A percentile compares a stretch with the other conserved stretches of the same genome.
Evolutionary conservation across 331 rosid species (phyloP).

Genomic region (Acacia concinna): DNA sequence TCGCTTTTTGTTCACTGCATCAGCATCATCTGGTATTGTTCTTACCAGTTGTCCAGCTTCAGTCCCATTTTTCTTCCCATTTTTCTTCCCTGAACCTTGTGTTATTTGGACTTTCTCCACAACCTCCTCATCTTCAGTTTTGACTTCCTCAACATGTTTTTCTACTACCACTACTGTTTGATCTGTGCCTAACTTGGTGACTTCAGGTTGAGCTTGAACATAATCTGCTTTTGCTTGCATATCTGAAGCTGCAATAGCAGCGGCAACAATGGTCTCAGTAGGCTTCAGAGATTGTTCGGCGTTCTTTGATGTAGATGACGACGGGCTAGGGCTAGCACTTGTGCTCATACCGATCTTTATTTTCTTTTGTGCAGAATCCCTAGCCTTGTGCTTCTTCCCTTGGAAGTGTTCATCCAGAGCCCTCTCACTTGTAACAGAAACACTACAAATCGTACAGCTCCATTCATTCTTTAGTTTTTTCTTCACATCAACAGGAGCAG

Average conservation of each 20-base stretch:
- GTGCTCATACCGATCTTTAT: slow-evolving; percentile 25
- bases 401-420: slow-evolving; percentile 51
- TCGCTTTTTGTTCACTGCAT: background rate
- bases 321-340: slow-evolving; percentile 5
- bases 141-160: background rate
- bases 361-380: slow-evolving; percentile 36
- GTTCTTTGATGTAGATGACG: slow-evolving; percentile 15
- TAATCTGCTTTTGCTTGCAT: slow-evolving; percentile 17
- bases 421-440: slow-evolving; percentile 37
- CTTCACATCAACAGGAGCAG: slow-evolving; percentile 29
- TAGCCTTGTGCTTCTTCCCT: slow-evolving; percentile 74
- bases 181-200: background rate
- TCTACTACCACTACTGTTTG: background rate
- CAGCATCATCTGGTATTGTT: slow-evolving; percentile 10
- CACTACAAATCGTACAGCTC: slow-evolving; percentile 64
- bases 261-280: background rate
- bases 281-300: background rate
- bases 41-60: background rate
- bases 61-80: background rate
- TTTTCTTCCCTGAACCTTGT: slow-evolving; percentile 16
- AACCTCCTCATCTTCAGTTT: background rate
- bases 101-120: slow-evolving; percentile 26
- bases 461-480: slow-evolving; percentile 54
- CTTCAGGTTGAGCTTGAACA: background rate
- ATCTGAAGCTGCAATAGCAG: background rate